phyloP scores from a whole-genome alignment of 2,329 filamentous ascomycete species.

The Paecilomyces fulvus region DNA sequence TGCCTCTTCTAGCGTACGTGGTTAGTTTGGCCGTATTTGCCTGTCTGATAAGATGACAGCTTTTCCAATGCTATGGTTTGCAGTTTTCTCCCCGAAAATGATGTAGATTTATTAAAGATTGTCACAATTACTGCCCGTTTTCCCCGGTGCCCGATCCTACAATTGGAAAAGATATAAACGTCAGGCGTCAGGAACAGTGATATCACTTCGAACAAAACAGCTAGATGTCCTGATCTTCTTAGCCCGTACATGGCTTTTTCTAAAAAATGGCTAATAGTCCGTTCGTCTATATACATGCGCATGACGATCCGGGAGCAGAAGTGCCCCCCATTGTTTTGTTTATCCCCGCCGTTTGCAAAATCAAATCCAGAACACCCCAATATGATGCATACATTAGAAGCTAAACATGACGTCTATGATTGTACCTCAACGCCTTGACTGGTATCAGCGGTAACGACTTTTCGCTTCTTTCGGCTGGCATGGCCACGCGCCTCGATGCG shows the following conservation, averaged over 20 bases:
- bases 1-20: not conserved
- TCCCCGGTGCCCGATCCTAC: not conserved
- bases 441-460: slow-evolving; percentile 30
- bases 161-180: not conserved
- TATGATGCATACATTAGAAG: not conserved
- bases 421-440: not conserved
- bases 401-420: not conserved
- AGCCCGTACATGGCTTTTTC: not conserved
- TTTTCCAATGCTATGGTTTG: not conserved
- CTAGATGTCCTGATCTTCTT: not conserved
- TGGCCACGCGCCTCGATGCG: slow-evolving; percentile 76
- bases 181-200: not conserved
- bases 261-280: not conserved
- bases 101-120: not conserved
- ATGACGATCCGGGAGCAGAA: not conserved
- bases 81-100: not conserved
- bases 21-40: not conserved
- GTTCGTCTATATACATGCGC: not conserved
- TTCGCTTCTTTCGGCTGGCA: slow-evolving; percentile 57
- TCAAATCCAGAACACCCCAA: not conserved
- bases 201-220: not conserved
- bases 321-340: not conserved
- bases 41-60: not conserved
- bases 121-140: not conserved
- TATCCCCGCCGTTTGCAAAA: not conserved